Evolutionary conservation across 225 moss, liverwort and hornwort genomes (phyloP).

Genomic region (Polytrichum formosum): DNA sequence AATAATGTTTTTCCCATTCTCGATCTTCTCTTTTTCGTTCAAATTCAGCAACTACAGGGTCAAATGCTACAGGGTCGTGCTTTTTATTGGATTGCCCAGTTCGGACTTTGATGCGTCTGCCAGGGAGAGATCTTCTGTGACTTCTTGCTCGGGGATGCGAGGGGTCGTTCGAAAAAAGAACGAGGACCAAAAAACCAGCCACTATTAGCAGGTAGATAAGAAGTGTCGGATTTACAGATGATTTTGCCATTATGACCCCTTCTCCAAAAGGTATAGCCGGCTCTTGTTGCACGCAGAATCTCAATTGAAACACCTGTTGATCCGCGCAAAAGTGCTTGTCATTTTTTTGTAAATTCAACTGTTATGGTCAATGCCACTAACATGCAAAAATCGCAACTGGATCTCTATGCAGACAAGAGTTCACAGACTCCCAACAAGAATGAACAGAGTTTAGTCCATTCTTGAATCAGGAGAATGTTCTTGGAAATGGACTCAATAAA

Average conservation of each 20-base stretch:
- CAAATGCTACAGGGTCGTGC: constrained; percentile 64
- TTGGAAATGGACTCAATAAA: too few relatives aligned
- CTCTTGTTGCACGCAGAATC: too few relatives aligned
- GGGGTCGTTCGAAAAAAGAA: constrained; percentile 60
- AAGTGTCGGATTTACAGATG: constrained; percentile 28
- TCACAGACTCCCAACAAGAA: too few relatives aligned
- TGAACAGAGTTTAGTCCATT: too few relatives aligned
- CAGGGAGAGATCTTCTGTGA: constrained; percentile 56
- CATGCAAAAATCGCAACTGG: too few relatives aligned
- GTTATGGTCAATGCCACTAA: too few relatives aligned
- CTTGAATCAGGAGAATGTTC: too few relatives aligned
- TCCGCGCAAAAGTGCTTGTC: too few relatives aligned
- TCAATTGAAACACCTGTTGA: too few relatives aligned
- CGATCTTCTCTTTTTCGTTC: constrained; percentile 69
- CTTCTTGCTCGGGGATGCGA: constrained; percentile 28
- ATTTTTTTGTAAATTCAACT: too few relatives aligned
- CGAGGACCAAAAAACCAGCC: constrained; percentile 51
- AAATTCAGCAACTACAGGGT: constrained; percentile 63
- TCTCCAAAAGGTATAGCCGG: neutral
- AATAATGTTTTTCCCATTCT: constrained; percentile 68
- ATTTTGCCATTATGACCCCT: constrained; percentile 25
- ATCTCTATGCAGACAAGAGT: too few relatives aligned
- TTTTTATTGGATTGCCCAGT: constrained; percentile 23
- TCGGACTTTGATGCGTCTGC: constrained; percentile 41
- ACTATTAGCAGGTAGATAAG: constrained; percentile 56